Conservation (phyloP, 371 early-diverging fungal species). For the Gilbertella persicaria region DNA sequence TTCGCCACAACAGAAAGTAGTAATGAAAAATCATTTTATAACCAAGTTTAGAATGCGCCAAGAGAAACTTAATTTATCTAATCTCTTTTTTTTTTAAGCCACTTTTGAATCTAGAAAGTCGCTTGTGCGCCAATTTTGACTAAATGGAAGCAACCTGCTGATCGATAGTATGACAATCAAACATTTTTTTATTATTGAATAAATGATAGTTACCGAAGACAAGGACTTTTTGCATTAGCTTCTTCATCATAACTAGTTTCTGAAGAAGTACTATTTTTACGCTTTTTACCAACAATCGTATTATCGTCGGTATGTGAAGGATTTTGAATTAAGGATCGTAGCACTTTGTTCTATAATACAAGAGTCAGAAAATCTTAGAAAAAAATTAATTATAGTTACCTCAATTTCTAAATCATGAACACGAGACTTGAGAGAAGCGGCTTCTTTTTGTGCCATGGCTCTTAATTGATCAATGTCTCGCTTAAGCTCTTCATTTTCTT, state of each 20-base stretch:
- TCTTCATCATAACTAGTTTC: neutral
- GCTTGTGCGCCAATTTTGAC: no score
- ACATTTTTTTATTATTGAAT: neutral
- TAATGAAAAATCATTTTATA: no score
- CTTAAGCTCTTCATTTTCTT: conserved; percentile 28
- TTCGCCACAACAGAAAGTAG: no score
- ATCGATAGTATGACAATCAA: neutral
- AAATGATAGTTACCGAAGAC: neutral
- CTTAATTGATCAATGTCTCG: conserved; percentile 25
- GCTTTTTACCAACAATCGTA: neutral
- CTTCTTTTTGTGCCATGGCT: conserved; percentile 23
- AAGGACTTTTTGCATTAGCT: neutral
- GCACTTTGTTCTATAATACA: conserved; percentile 29
- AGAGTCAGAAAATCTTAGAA: neutral
- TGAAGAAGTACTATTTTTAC: neutral
- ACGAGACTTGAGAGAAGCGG: conserved; percentile 15
- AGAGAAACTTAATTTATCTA: no score
- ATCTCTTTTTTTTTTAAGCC: no score
- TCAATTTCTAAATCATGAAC: conserved; percentile 39
- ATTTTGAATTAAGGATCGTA: conserved; percentile 31
- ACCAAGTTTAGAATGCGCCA: no score
- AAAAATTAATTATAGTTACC: conserved; percentile 10
- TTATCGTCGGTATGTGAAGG: neutral
- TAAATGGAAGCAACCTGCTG: no score
- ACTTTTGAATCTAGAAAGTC: no score